These are phyloP conservation scores for Pleurotus platypus DNA, from an alignment of 768 basidiomycete species.

Conservation along the genomic window DNA sequence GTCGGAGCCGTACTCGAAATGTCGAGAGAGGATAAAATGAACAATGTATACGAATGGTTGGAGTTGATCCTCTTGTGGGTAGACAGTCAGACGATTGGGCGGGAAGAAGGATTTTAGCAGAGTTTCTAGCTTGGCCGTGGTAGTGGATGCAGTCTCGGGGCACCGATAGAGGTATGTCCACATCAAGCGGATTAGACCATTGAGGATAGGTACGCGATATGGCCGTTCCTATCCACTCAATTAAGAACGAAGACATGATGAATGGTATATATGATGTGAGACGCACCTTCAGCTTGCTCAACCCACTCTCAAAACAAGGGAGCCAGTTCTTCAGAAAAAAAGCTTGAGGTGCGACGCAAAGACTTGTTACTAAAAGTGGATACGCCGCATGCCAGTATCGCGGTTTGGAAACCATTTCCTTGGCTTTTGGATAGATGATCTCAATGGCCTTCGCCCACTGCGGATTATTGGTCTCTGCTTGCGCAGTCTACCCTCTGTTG, in stretches of 20 bases:
- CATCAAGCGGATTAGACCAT: conserved; percentile 76
- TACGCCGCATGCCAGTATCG: conserved; percentile 89
- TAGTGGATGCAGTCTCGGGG: conserved; percentile 77
- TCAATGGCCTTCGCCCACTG: conserved; percentile 93
- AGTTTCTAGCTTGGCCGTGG: conserved; percentile 74
- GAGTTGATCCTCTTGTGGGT: conserved; percentile 70
- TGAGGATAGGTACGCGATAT: conserved; percentile 66
- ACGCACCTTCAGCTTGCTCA: conserved; percentile 77
- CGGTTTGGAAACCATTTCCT: conserved; percentile 83
- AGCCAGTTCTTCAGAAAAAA: conserved; percentile 85
- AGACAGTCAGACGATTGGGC: conserved; percentile 52
- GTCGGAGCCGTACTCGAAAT: conserved; percentile 84
- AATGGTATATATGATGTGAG: background rate
- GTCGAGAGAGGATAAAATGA: conserved; percentile 80
- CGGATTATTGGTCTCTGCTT: conserved; percentile 94
- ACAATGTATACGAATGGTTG: conserved; percentile 76
- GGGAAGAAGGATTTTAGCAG: conserved; percentile 81
- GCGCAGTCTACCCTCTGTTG: conserved; percentile 61
- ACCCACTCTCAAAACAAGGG: conserved; percentile 64
- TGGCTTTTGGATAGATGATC: conserved; percentile 74
- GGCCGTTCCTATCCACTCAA: conserved; percentile 64
- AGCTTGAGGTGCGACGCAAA: conserved; percentile 85
- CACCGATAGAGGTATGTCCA: conserved; percentile 98
- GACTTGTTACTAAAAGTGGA: conserved; percentile 74
- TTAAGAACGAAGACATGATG: conserved; percentile 1